These are phyloP conservation scores for Echites panduratus DNA, from an alignment of 257 asterid species.

Conservation along the genomic window DNA sequence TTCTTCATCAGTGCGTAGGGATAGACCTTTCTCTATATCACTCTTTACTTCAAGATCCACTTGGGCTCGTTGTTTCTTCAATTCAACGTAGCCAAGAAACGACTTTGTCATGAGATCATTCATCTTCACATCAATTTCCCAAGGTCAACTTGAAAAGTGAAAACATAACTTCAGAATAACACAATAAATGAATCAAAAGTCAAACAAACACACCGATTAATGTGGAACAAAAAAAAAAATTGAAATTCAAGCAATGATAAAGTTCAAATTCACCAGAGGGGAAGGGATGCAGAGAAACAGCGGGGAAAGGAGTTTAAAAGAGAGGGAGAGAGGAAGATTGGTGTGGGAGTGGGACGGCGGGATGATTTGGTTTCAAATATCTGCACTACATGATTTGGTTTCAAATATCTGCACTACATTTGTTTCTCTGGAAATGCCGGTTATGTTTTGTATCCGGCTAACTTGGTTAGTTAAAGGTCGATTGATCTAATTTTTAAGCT, in stretches of 20 bases:
- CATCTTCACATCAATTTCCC: conserved; percentile 37
- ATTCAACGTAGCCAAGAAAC: conserved; percentile 59
- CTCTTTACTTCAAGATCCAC: conserved; percentile 41
- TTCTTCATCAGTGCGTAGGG: conserved; percentile 33
- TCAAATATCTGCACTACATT: no score
- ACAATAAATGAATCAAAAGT: not conserved
- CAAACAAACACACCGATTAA: not conserved
- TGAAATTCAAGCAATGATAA: not conserved
- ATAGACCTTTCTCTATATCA: conserved; percentile 53
- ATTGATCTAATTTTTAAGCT: no score
- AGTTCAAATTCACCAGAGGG: not conserved
- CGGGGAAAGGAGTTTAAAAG: no score
- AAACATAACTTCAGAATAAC: not conserved
- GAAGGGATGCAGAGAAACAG: no score
- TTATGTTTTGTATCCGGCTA: no score
- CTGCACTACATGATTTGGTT: no score
- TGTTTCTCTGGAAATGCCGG: no score
- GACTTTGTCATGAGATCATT: conserved; percentile 86
- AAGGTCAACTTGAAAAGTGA: conserved; percentile 15
- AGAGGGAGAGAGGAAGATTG: no score
- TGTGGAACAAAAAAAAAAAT: conserved; percentile 3
- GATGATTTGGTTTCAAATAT: no score
- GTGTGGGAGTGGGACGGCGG: no score
- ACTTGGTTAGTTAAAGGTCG: no score
- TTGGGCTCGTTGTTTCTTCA: conserved; percentile 59